A percentile compares a stretch with the other conserved stretches of the same genome.
Conservation (phyloP, 2,329 filamentous ascomycete species). For the Fusarium temperatum region DNA sequence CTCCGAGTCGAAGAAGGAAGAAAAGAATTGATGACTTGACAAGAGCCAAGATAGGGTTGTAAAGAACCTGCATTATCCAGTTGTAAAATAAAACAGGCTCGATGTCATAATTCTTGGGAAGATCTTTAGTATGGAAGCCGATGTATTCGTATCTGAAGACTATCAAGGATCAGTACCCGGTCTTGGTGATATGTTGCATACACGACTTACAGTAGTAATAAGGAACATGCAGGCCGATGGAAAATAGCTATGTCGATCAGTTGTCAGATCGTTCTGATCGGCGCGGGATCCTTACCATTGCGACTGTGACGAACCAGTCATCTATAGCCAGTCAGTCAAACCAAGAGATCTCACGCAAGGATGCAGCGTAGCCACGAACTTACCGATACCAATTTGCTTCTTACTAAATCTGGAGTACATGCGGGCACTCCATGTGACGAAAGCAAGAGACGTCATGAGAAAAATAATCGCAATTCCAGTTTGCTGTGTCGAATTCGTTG, state of each 20-base stretch:
- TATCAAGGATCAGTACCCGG: background rate
- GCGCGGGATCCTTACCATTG: constrained; percentile 19
- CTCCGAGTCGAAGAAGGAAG: constrained; percentile 54
- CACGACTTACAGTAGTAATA: constrained; percentile 26
- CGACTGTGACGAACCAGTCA: constrained; percentile 27
- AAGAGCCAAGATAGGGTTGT: constrained; percentile 57
- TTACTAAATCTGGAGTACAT: constrained; percentile 30
- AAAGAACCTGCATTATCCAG: constrained; percentile 44
- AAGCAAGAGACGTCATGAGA: constrained; percentile 25
- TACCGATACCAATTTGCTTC: constrained; percentile 32
- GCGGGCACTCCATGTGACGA: constrained; percentile 19
- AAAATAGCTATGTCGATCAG: constrained; percentile 10
- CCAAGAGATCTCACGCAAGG: background rate
- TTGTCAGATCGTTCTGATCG: background rate
- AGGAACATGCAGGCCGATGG: constrained; percentile 20
- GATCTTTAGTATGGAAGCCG: constrained; percentile 14
- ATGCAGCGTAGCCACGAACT: background rate
- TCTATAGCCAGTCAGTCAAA: constrained; percentile 13
- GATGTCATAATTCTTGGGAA: constrained; percentile 20
- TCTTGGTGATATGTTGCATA: rapidly evolving
- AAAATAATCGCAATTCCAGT: constrained; percentile 31
- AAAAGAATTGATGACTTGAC: constrained; percentile 57
- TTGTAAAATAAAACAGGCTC: constrained; percentile 35
- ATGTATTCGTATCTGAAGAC: constrained; percentile 32
- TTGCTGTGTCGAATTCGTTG: constrained; percentile 30